Evolutionary conservation across 75 land plant genomes (phyloP), one percentile per base, ranked within the genome.

Genomic region (Pinus taeda): DNA sequence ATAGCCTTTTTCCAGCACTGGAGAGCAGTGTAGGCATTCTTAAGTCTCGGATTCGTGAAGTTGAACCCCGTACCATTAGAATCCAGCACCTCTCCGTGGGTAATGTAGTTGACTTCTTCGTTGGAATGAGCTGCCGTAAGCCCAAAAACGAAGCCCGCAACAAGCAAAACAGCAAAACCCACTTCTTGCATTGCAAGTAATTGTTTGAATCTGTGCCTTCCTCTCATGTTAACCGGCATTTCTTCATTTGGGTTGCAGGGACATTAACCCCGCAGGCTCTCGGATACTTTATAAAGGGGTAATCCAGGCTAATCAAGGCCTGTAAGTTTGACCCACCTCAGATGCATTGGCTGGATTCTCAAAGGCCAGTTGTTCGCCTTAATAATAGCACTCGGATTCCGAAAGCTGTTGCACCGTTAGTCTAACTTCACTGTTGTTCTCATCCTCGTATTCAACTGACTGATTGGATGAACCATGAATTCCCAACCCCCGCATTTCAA

Each of bases 1-100:
- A 91, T 79, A 21, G 85, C 91, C 76, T 49, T 63, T 73, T 93
- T 93, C 95, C 95, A 92, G 0, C 90, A 85, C 67, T 93, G 96
- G 17, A 93, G 85, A 12, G 94, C 96, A 73, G 81, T 86, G 83
- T 90, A 93, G 21, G 96, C 96, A 55, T 64, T 63, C 17, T 81
- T 67, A 20, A 86, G 83, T 8, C 80, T 81, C 13, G 88, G 82
- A 78, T 91, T 91, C 39, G 83, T 70, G 74, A 90, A 90, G 7
- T 29, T 66, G 57, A 64, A 57, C 74, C 66, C 71, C 3, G 85
- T 83, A 26, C 69, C 72, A 42, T 79, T 60, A 82, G 76, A 84
- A 79, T 84, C 76, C 12, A 84, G 75, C 6, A 84, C 82, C 73
- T 84, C 82, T 12, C 82, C 62, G 37, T 65, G 83, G 24, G 20